Conservation (phyloP, 75 land plant genomes). For the Picea sitchensis region DNA sequence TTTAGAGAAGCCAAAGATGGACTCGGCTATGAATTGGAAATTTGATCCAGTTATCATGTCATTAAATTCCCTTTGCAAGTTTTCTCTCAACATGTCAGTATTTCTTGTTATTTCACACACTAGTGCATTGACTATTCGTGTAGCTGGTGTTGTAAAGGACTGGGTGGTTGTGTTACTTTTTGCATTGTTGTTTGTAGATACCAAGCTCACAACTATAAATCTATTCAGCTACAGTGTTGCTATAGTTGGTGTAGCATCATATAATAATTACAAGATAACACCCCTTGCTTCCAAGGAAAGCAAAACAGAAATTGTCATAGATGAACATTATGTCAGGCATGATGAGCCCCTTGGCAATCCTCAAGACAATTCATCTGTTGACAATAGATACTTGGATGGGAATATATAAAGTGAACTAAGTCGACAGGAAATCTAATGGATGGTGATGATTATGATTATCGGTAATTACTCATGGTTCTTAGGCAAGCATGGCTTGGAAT, state of each 20-base stretch:
- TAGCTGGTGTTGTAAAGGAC: too few relatives aligned
- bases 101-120: slow-evolving; percentile 36
- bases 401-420: neutral
- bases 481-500: too few relatives aligned
- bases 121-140: too few relatives aligned
- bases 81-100: slow-evolving; percentile 91
- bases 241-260: slow-evolving; percentile 81
- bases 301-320: neutral
- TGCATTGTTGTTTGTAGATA: slow-evolving; percentile 62
- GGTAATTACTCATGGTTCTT: too few relatives aligned
- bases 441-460: neutral
- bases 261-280: slow-evolving; percentile 31
- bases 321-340: neutral
- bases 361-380: too few relatives aligned
- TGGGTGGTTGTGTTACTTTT: too few relatives aligned
- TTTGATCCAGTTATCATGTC: too few relatives aligned
- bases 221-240: slow-evolving; percentile 84
- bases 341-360: too few relatives aligned
- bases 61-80: slow-evolving; percentile 34
- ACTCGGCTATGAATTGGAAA: too few relatives aligned
- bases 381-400: neutral
- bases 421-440: neutral
- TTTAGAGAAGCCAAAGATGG: too few relatives aligned
- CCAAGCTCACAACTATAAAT: slow-evolving; percentile 78
- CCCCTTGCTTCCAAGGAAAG: slow-evolving; percentile 34